These are phyloP conservation scores for Rhizopogon vinicolor DNA, from an alignment of 768 basidiomycete genomes.

Conservation along the genomic window DNA sequence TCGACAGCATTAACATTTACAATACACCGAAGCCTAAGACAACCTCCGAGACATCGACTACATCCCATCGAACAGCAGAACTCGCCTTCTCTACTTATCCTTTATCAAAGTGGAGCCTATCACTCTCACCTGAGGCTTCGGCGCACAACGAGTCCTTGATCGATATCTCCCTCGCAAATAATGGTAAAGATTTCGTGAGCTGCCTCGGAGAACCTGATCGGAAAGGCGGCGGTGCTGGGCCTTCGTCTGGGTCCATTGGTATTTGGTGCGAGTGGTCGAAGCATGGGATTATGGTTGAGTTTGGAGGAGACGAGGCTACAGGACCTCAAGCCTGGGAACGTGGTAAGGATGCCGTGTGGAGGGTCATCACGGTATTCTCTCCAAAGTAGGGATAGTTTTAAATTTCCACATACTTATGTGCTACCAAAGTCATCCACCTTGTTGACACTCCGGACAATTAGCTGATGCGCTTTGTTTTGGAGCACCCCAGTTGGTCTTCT, in stretches of 20 bases:
- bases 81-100: slow-evolving; percentile 56
- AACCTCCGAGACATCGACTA: slow-evolving; percentile 25
- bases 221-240: slow-evolving; percentile 88
- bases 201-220: slow-evolving; percentile 80
- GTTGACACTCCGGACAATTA: too few relatives aligned
- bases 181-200: slow-evolving; percentile 75
- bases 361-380: slow-evolving; percentile 61
- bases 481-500: too few relatives aligned
- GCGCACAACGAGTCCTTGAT: slow-evolving; percentile 27
- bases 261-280: slow-evolving; percentile 93
- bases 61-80: slow-evolving; percentile 41
- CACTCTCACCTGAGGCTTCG: slow-evolving; percentile 23
- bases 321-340: slow-evolving; percentile 86
- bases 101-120: slow-evolving; percentile 45
- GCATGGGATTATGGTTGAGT: slow-evolving; percentile 82
- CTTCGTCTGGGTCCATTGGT: slow-evolving; percentile 78
- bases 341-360: slow-evolving; percentile 80
- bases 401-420: background rate
- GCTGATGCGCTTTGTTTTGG: too few relatives aligned
- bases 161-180: slow-evolving; percentile 43
- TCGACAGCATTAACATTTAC: slow-evolving; percentile 83
- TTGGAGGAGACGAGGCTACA: slow-evolving; percentile 70
- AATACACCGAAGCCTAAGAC: slow-evolving; percentile 42
- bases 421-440: too few relatives aligned
- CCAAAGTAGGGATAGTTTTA: slow-evolving; percentile 10